Evolutionary conservation across 148 eudicot genomes (phyloP).

Genomic region (Cornus florida): DNA sequence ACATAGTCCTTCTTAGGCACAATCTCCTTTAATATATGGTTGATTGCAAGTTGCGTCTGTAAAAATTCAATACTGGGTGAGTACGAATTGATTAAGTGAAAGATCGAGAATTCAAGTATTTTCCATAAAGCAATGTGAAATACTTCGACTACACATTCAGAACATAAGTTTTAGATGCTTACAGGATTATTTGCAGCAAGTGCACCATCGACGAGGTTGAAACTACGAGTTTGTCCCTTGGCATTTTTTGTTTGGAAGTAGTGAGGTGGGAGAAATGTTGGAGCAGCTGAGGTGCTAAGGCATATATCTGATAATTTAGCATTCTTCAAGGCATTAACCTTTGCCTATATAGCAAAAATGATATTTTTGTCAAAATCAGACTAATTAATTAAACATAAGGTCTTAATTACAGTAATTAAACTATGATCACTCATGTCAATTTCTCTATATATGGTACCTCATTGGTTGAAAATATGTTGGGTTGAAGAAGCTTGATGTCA

Average conservation of each 20-base stretch:
- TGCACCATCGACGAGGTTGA: slow-evolving; percentile 13
- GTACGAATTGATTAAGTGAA: no score
- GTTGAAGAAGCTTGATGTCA: slow-evolving; percentile 7
- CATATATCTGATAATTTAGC: slow-evolving; percentile 6
- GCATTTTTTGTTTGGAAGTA: slow-evolving; percentile 6
- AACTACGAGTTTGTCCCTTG: background rate
- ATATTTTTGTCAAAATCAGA: background rate
- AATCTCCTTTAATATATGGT: background rate
- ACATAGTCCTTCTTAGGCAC: background rate
- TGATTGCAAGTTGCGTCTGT: slow-evolving; percentile 35
- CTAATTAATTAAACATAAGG: background rate
- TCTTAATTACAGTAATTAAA: background rate
- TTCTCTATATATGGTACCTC: background rate
- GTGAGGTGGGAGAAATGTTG: slow-evolving; percentile 14
- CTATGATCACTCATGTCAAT: background rate
- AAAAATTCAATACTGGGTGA: background rate
- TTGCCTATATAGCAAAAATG: background rate
- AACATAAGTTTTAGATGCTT: background rate
- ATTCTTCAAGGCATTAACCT: background rate
- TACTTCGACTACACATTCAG: background rate
- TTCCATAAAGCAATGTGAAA: no score
- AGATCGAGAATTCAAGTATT: no score
- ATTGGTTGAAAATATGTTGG: background rate
- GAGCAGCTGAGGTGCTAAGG: slow-evolving; percentile 18
- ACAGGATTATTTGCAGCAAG: slow-evolving; percentile 20